Conservation (phyloP, 2,329 filamentous ascomycete species). For the Fusarium torulosum region DNA sequence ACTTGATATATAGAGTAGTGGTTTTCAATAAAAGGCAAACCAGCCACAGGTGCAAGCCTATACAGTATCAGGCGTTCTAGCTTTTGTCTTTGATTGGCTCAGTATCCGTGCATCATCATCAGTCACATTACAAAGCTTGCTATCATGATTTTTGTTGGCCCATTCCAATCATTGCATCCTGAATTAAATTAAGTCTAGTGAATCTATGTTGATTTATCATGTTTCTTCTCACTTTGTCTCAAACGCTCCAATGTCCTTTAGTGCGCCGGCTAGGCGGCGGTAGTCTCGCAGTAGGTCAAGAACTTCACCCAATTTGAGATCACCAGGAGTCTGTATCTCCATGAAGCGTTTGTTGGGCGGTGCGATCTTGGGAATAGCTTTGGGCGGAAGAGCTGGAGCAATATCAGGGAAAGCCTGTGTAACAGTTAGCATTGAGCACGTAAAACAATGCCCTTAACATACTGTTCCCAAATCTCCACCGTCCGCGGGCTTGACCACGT, state of each 20-base stretch:
- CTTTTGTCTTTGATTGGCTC: background rate
- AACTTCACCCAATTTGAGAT: slow-evolving; percentile 80
- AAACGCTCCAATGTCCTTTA: slow-evolving; percentile 74
- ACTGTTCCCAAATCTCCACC: slow-evolving; percentile 70
- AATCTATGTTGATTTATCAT: slow-evolving; percentile 12
- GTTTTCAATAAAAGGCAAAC: slow-evolving; percentile 21
- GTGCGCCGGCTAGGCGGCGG: slow-evolving; percentile 73
- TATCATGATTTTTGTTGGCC: background rate
- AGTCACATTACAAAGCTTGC: background rate
- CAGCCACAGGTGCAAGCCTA: slow-evolving; percentile 19
- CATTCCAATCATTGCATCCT: slow-evolving; percentile 15
- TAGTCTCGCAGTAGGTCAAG: slow-evolving; percentile 80
- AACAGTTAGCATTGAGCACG: slow-evolving; percentile 7
- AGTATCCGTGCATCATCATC: background rate
- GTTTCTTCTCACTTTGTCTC: slow-evolving; percentile 54
- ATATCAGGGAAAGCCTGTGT: slow-evolving; percentile 71
- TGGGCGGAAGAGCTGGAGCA: slow-evolving; percentile 66
- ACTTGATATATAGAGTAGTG: slow-evolving; percentile 14
- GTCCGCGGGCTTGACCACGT: slow-evolving; percentile 58
- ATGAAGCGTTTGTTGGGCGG: slow-evolving; percentile 81
- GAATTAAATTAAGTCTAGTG: slow-evolving; percentile 25
- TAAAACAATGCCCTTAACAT: slow-evolving; percentile 47
- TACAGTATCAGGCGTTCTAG: background rate
- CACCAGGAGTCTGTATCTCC: slow-evolving; percentile 76
- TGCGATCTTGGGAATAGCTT: slow-evolving; percentile 66